Evolutionary conservation across 1,284 basidiomycete genomes (phyloP).

Genomic region (Cryptococcus sp.): DNA sequence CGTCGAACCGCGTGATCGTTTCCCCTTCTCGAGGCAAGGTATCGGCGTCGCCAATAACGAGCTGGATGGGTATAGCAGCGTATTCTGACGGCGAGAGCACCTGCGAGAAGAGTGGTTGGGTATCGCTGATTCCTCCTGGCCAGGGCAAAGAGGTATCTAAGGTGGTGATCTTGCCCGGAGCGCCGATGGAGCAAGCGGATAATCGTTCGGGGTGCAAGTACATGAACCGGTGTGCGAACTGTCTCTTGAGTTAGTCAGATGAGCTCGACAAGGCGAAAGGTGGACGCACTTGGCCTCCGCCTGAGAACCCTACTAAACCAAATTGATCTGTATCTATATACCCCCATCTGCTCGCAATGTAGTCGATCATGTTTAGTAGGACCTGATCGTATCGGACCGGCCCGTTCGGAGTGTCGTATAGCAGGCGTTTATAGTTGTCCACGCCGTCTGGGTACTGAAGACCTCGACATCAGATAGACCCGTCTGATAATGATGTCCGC

Average conservation of each 20-base stretch:
- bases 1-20: conserved; percentile 12
- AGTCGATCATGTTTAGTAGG: conserved; percentile 20
- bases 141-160: too few species aligned
- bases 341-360: conserved; percentile 19
- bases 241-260: neutral
- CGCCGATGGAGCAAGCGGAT: conserved; percentile 22
- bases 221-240: conserved; percentile 28
- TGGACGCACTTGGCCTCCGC: conserved; percentile 13
- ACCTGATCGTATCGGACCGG: conserved; percentile 18
- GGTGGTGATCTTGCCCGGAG: conserved; percentile 19
- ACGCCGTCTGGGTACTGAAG: conserved; percentile 20
- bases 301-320: conserved; percentile 20
- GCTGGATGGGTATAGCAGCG: conserved; percentile 5
- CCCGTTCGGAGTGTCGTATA: conserved; percentile 5
- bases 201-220: conserved; percentile 25
- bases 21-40: conserved; percentile 19
- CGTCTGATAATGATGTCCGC: too few species aligned
- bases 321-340: conserved; percentile 19
- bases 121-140: too few species aligned
- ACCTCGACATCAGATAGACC: too few species aligned
- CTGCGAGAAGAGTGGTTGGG: too few species aligned
- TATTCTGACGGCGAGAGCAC: too few species aligned
- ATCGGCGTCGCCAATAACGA: conserved; percentile 18
- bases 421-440: conserved; percentile 26
- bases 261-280: too few species aligned